Evolutionary conservation across 164 flowering plant species (phyloP).

Genomic region (Piper longum): DNA sequence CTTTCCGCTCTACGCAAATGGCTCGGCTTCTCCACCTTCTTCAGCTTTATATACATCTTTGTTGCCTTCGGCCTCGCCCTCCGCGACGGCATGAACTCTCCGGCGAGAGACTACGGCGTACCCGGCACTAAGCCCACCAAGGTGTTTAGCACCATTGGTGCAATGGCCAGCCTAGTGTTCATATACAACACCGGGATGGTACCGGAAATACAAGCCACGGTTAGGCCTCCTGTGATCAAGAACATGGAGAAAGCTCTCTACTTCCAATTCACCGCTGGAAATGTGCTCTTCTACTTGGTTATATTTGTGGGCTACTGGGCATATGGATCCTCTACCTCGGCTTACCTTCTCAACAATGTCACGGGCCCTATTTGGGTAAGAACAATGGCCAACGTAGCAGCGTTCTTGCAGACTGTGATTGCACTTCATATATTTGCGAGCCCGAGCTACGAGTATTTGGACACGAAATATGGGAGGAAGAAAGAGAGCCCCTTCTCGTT

Average conservation of each 20-base stretch:
- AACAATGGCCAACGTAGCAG: slow-evolving; percentile 46
- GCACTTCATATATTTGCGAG: slow-evolving; percentile 87
- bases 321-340: slow-evolving; percentile 53
- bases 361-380: slow-evolving; percentile 78
- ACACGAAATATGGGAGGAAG: slow-evolving; percentile 48
- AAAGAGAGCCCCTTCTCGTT: slow-evolving; percentile 38
- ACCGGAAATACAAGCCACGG: slow-evolving; percentile 97
- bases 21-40: slow-evolving; percentile 66
- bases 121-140: slow-evolving; percentile 35
- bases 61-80: slow-evolving; percentile 41
- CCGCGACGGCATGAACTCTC: slow-evolving; percentile 56
- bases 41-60: slow-evolving; percentile 54
- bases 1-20: slow-evolving; percentile 72
- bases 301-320: slow-evolving; percentile 87
- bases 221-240: slow-evolving; percentile 56
- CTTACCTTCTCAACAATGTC: slow-evolving; percentile 68
- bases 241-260: slow-evolving; percentile 83
- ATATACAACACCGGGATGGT: slow-evolving; percentile 97
- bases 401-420: slow-evolving; percentile 75
- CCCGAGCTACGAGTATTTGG: slow-evolving; percentile 86
- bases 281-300: slow-evolving; percentile 57
- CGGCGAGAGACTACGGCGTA: slow-evolving; percentile 58
- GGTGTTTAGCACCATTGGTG: slow-evolving; percentile 64
- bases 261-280: slow-evolving; percentile 69
- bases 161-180: slow-evolving; percentile 76